Evolutionary conservation across 179 eudicot genomes (phyloP).

Genomic region (Heliamphora ciliata): DNA sequence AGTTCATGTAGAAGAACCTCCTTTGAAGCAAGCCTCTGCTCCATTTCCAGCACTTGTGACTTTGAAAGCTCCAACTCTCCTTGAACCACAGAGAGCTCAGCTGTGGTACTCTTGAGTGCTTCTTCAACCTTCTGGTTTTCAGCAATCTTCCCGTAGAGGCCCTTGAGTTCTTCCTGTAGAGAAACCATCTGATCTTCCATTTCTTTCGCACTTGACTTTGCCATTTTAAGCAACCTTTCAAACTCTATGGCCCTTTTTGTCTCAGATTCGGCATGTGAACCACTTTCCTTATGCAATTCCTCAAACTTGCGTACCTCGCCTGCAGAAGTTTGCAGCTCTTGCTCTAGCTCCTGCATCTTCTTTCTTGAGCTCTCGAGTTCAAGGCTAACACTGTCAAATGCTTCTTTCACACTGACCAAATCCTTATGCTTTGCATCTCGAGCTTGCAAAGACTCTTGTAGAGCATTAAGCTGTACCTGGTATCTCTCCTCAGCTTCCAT

Average conservation of each 20-base stretch:
- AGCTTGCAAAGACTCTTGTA: slow-evolving; percentile 66
- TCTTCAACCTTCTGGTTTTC: slow-evolving; percentile 59
- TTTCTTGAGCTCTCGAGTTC: slow-evolving; percentile 74
- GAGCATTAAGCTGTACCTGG: slow-evolving; percentile 42
- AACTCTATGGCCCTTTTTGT: slow-evolving; percentile 44
- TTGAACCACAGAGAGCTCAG: slow-evolving; percentile 37
- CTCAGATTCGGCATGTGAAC: slow-evolving; percentile 50
- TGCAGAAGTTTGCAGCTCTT: slow-evolving; percentile 41
- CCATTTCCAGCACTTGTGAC: slow-evolving; percentile 28
- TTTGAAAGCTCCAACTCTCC: slow-evolving; percentile 37
- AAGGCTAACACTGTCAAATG: slow-evolving; percentile 50
- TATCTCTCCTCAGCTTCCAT: slow-evolving; percentile 50
- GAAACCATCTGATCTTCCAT: slow-evolving; percentile 58
- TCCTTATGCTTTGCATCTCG: slow-evolving; percentile 65
- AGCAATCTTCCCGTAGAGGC: slow-evolving; percentile 44
- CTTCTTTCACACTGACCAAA: slow-evolving; percentile 56
- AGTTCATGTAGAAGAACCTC: slow-evolving; percentile 31
- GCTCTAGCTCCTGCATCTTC: slow-evolving; percentile 60
- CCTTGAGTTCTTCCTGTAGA: slow-evolving; percentile 44
- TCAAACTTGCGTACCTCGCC: slow-evolving; percentile 48
- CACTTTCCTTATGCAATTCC: slow-evolving; percentile 54
- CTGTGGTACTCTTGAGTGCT: slow-evolving; percentile 30
- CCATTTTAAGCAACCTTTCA: slow-evolving; percentile 44
- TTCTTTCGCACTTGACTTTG: slow-evolving; percentile 44
- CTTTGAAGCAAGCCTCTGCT: slow-evolving; percentile 34